These are phyloP conservation scores for Colletotrichum sp. DNA, from an alignment of 2,329 filamentous ascomycete genomes.

Conservation along the genomic window DNA sequence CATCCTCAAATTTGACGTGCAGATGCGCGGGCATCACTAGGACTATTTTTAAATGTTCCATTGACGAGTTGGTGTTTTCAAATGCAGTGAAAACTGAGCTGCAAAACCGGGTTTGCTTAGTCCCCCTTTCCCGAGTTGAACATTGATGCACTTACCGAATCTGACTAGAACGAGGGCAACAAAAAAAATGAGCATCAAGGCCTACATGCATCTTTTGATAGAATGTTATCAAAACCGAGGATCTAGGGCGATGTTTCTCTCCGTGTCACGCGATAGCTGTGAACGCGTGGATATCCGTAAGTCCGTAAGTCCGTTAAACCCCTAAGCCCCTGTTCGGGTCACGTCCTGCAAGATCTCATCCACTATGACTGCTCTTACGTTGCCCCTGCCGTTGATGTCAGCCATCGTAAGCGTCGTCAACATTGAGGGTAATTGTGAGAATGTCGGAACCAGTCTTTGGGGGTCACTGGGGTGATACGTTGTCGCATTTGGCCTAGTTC, in stretches of 20 bases:
- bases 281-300: not conserved
- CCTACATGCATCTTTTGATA: not conserved
- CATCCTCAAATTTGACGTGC: not conserved
- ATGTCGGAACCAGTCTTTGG: not conserved
- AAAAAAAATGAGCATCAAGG: not conserved
- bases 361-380: not conserved
- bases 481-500: not conserved
- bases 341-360: not conserved
- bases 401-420: not conserved
- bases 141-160: not conserved
- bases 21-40: not conserved
- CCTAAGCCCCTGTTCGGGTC: not conserved
- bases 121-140: not conserved
- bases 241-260: not conserved
- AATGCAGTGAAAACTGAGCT: not conserved
- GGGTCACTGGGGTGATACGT: not conserved
- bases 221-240: not conserved
- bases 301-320: not conserved
- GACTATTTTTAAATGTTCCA: not conserved
- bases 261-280: not conserved
- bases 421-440: rapidly evolving
- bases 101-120: not conserved
- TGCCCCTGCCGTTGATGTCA: not conserved
- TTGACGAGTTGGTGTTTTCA: not conserved
- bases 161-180: not conserved